Percentiles rank a stretch among this genome's conserved stretches.
These are phyloP conservation scores for Coemansia sp. DNA, from an alignment of 192 early-diverging fungal genomes.

Conservation along the genomic window DNA sequence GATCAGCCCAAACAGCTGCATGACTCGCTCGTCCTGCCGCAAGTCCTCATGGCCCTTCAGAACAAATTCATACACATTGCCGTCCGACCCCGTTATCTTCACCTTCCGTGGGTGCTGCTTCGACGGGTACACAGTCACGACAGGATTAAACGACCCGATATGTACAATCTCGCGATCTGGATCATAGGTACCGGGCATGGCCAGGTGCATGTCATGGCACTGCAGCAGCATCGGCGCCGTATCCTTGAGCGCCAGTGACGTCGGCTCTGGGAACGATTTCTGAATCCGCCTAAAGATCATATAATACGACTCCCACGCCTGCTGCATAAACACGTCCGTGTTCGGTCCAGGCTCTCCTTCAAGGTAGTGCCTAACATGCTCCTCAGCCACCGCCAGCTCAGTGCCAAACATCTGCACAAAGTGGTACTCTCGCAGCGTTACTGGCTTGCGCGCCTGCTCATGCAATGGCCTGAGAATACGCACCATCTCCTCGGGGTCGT, in stretches of 20 bases:
- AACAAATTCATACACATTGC: conserved; percentile 84
- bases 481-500: conserved; percentile 89
- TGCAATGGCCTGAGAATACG: conserved; percentile 85
- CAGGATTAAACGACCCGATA: conserved; percentile 81
- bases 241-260: conserved; percentile 79
- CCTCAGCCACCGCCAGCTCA: conserved; percentile 82
- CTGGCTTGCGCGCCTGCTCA: conserved; percentile 68
- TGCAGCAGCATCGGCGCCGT: conserved; percentile 86
- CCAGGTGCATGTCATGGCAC: conserved; percentile 83
- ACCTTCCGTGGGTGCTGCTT: conserved; percentile 89
- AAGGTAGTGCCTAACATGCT: conserved; percentile 78
- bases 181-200: conserved; percentile 84
- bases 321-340: conserved; percentile 80
- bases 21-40: conserved; percentile 96
- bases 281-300: conserved; percentile 75
- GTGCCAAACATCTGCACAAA: conserved; percentile 91
- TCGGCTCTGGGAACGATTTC: conserved; percentile 76
- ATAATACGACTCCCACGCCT: conserved; percentile 93
- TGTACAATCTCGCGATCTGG: conserved; percentile 80
- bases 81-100: conserved; percentile 83
- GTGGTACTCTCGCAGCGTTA: conserved; percentile 85
- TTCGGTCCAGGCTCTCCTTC: conserved; percentile 57
- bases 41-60: conserved; percentile 98
- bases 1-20: conserved; percentile 97
- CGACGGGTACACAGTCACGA: conserved; percentile 80